phyloP scores from a whole-genome alignment of 75 land plant genomes.

The Cryptomeria japonica region DNA sequence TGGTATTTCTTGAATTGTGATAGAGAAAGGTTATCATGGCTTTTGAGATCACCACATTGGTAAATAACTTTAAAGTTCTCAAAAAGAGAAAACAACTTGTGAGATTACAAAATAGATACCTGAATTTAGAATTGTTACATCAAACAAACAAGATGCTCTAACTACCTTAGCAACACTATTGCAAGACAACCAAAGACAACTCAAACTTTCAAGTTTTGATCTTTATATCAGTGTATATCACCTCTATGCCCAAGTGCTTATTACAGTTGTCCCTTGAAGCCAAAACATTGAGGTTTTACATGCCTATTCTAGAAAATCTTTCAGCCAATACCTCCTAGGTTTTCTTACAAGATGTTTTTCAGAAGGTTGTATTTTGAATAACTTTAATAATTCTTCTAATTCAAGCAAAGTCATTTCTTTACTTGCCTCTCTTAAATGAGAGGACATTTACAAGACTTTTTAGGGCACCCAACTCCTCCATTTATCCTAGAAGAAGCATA shows the following conservation, averaged over 20 bases:
- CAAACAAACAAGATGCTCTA: background rate
- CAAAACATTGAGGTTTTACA: background rate
- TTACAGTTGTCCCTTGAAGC: background rate
- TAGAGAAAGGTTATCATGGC: background rate
- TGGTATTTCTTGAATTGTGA: background rate
- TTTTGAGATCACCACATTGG: background rate
- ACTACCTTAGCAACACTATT: background rate
- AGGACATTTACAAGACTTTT: background rate
- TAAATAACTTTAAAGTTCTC: background rate
- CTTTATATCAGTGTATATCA: background rate
- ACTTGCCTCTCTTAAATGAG: background rate
- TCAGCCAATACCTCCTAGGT: background rate
- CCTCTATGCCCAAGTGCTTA: background rate
- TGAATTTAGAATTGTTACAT: background rate
- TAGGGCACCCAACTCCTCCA: background rate
- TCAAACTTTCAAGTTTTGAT: background rate
- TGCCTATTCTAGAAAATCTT: background rate
- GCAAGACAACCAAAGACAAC: background rate
- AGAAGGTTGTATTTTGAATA: background rate
- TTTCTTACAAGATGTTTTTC: background rate
- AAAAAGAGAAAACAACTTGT: background rate
- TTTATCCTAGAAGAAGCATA: background rate
- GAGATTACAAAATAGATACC: background rate
- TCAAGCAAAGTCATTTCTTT: background rate
- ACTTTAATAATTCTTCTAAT: background rate